Evolutionary conservation across 2,329 filamentous ascomycete species (phyloP), one percentile per base, ranked within the genome.

Genomic region (Epichloe typhina): DNA sequence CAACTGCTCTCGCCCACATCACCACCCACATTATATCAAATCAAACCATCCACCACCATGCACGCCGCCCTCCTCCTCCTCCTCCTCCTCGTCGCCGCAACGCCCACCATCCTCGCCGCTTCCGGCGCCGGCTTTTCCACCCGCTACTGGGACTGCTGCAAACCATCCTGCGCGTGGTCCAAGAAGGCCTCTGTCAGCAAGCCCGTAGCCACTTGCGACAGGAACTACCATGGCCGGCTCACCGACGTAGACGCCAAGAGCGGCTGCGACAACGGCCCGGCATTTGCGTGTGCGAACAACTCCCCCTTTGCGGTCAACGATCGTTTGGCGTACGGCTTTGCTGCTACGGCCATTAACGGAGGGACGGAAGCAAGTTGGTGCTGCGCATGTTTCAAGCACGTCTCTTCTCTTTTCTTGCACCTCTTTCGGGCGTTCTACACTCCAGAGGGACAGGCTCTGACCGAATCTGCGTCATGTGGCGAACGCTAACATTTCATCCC

Each of bases 81-180:
- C 21, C 21, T 21, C 23, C 23, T 23, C 21, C 21, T 23, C 17
- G 17, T 17, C 53, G 54, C 47, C 33, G 55, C 55, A 51, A 55
- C 58, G 43, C 53, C 60, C 48, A 54, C 53, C 43, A 55, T 60
- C 49, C 54, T 50, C 46, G 61, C 59, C 50, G 55, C 60, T 53
- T 63, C 61, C 50, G 61, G 61, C 50, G 57, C 52, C 33, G 62
- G 61, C 17, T 54, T 55, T 21, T 61, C 59, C 26, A 60, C 56
- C 35, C 61, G 74, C 53, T 77, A 76, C 62, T 77, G 77, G 75
- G 82, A 86, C 63, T 86, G 83, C 70, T 86, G 82, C 69, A 86
- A 87, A 70, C 76, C 81, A 23, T 82, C 79, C 19, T 86, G 82
- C 62, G 71, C 72, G 3, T 79, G 81, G 81, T 62, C 70, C 12